A percentile compares a stretch with the other conserved stretches of the same genome.
Conservation (phyloP, 257 asterid genomes). For the Penstemon eatonii region DNA sequence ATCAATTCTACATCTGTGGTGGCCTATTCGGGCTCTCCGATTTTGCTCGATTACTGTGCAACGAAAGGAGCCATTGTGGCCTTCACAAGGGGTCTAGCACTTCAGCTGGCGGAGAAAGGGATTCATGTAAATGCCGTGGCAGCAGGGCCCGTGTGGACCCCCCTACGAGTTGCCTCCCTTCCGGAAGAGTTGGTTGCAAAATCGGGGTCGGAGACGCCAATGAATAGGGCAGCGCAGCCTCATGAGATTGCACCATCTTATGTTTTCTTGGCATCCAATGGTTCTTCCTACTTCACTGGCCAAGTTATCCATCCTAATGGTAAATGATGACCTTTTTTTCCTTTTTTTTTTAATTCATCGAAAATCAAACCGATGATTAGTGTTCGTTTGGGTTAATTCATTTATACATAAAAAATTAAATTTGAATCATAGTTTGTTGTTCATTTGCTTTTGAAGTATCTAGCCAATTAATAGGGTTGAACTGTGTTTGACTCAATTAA, state of each 20-base stretch:
- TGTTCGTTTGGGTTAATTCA: no score
- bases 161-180: constrained; percentile 20
- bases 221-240: constrained; percentile 34
- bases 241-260: constrained; percentile 32
- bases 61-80: constrained; percentile 39
- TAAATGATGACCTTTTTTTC: not conserved
- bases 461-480: no score
- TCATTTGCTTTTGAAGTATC: no score
- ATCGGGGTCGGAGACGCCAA: constrained; percentile 24
- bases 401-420: no score
- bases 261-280: constrained; percentile 27
- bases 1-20: constrained; percentile 33
- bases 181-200: constrained; percentile 23
- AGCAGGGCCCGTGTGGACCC: constrained; percentile 32
- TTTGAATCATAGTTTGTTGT: no score
- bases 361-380: no score
- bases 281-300: constrained; percentile 36
- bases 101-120: constrained; percentile 26
- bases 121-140: constrained; percentile 31
- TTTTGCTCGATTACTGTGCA: constrained; percentile 27
- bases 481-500: no score
- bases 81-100: constrained; percentile 35
- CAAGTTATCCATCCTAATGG: constrained; percentile 35
- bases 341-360: not conserved
- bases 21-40: constrained; percentile 24